A percentile compares a stretch with the other conserved stretches of the same genome.
Conservation (phyloP, 2,329 filamentous ascomycete genomes). For the Ceratocystiopsis sp. region DNA sequence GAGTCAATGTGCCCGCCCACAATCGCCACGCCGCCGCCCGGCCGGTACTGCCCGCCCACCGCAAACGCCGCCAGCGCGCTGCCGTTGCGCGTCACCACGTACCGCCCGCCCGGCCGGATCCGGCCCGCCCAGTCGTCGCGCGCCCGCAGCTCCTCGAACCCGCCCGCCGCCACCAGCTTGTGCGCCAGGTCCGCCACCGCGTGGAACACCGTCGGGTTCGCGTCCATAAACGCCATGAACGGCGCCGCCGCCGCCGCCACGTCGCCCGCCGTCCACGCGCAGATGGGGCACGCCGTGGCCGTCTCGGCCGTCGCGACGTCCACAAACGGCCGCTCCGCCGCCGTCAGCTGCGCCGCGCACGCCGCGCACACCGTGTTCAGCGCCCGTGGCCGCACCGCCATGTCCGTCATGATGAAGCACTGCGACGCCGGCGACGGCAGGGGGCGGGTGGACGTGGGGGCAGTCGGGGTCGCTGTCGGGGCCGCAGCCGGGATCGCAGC, state of each 20-base stretch:
- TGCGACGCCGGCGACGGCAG: slow-evolving; percentile 5
- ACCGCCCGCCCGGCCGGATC: slow-evolving; percentile 48
- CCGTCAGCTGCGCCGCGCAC: slow-evolving; percentile 20
- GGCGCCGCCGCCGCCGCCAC: slow-evolving; percentile 61
- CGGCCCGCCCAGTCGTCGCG: slow-evolving; percentile 60
- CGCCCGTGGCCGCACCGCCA: slow-evolving; percentile 18
- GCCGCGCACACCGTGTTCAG: slow-evolving; percentile 22
- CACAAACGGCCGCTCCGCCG: background rate
- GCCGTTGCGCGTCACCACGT: slow-evolving; percentile 20
- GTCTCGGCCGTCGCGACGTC: no score
- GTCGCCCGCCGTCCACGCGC: slow-evolving; percentile 22
- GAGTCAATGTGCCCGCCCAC: slow-evolving; percentile 89
- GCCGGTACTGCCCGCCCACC: slow-evolving; percentile 18
- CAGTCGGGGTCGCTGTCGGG: background rate
- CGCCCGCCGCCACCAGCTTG: slow-evolving; percentile 47
- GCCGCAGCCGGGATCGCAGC: background rate
- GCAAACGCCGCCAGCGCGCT: slow-evolving; percentile 22
- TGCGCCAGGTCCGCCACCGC: slow-evolving; percentile 63
- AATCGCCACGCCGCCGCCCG: slow-evolving; percentile 19
- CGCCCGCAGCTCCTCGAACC: slow-evolving; percentile 64
- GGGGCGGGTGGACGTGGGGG: background rate
- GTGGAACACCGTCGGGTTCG: slow-evolving; percentile 91
- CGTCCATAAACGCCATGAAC: slow-evolving; percentile 72
- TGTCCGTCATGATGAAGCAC: slow-evolving; percentile 29
- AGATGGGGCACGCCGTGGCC: slow-evolving; percentile 17